Evolutionary conservation across 129 eudicot genomes (phyloP), one percentile per base, ranked within the genome.

Genomic region (Silybum marianum): DNA sequence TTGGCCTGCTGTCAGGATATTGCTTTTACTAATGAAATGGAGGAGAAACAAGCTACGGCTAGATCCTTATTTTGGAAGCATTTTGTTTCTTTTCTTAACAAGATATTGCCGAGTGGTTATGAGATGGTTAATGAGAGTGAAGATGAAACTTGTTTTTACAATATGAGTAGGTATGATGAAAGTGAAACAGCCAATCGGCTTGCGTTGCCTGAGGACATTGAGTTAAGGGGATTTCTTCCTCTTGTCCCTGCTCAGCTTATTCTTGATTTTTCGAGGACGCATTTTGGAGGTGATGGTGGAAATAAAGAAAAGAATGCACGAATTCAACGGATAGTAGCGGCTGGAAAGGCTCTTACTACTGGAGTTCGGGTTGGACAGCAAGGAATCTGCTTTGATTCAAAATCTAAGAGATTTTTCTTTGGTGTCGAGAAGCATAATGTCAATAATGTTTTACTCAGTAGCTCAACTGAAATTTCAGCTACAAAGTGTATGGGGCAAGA

Each of bases 181-280:
- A 86, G 87, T 23, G 98, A 92, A 86, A 89, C 90, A 39, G 90
- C 81, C 38, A 94, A 88, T 42, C 85, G 84, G n/a, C 83, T 88
- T 63, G 98, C 98, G 2, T 78, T 95, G 80, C 81, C 93, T 19
- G 99, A 95, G 83, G 99, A 95, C 83, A 78, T 90, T 32, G 99
- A 95, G 46, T 80, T 95, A 81, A 91, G 98, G 79, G 99, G 99
- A 44, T 95, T 95, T 72, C 73, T 89, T 68, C 98, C 99, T 76
- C 90, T 95, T 77, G 85, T 80, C 25, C 89, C 95, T 73, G 93
- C 93, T 16, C 99, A 95, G 14, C 81, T 84, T 6, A 73, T 88
- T 69, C 95, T 95, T 48, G 95, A 95, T 71, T 95, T 95, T 74
- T 88, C 99, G 24, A 82, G 95, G 85, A 87, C 85, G 42, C 82